Conservation (phyloP, 371 early-diverging fungal genomes). For the Entomophthora muscae region DNA sequence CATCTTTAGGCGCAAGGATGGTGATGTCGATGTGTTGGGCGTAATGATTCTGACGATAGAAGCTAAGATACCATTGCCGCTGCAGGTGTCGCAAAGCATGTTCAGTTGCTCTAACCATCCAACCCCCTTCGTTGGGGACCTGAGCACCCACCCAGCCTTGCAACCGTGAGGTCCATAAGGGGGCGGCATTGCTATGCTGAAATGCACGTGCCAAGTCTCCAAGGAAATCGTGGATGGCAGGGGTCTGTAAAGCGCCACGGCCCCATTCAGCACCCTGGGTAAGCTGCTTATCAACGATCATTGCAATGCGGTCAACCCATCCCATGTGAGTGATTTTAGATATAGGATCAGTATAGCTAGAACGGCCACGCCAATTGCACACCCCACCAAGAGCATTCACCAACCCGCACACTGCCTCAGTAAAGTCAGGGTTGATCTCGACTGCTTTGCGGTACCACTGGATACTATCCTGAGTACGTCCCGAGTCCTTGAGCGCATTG, state of each 20-base stretch:
- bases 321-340: conserved; percentile 23
- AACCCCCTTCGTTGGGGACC: conserved; percentile 44
- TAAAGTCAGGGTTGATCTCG: conserved; percentile 72
- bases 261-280: conserved; percentile 41
- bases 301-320: conserved; percentile 62
- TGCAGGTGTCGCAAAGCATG: conserved; percentile 38
- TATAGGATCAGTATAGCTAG: conserved; percentile 15
- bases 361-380: conserved; percentile 80
- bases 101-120: conserved; percentile 48
- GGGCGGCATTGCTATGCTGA: conserved; percentile 7
- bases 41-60: conserved; percentile 14
- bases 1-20: conserved; percentile 8
- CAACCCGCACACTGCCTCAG: conserved; percentile 79
- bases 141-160: not conserved
- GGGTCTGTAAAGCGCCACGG: conserved; percentile 18
- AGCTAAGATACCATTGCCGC: conserved; percentile 40
- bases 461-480: conserved; percentile 73
- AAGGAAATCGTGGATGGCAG: not conserved
- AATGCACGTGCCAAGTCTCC: not conserved
- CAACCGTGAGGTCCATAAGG: not conserved
- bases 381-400: conserved; percentile 73
- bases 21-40: conserved; percentile 7
- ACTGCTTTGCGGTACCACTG: conserved; percentile 72
- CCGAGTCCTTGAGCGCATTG: conserved; percentile 77
- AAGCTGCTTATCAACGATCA: conserved; percentile 63